Base-by-base conservation (phyloP, 371 early-diverging fungal species). In the Apophysomyces sp. region DNA sequence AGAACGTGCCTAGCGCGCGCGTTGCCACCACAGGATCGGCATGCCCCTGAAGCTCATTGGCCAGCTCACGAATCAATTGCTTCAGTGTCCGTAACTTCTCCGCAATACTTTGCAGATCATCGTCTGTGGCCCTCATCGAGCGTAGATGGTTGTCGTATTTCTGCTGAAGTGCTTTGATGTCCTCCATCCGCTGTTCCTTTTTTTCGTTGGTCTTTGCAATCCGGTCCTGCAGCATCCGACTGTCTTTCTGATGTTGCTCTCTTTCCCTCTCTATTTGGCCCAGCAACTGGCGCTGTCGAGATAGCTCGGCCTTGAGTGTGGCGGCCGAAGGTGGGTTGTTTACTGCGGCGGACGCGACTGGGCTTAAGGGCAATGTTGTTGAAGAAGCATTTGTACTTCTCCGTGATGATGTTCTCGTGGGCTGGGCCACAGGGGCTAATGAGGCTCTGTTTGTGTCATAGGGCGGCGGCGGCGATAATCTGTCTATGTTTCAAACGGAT, bases 91-190 rank as follows among this genome's bases (percentile, higher is more conserved):
- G 24, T 11, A 80, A 49, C 28, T 68, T 68, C 16, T 29, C 26
- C 5, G 52, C 54, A 13, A 80, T 70, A n/a, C 65, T 65, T 9
- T 63, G 41, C 1, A 69, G 57, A 31, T 68, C 71, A 41, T 80
- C 81, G 12, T 63, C 67, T n/a, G 76, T 73, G 12, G 73, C 76
- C 13, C 81, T 73, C 13, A 77, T 41, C 1, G 74, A 69, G 0
- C 29, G 58, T 8, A 80, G n/a, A 59, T 80, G 73, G 0, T 44
- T 18, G 7, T 73, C 60, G 26, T 74, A 80, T 24, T 75, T 75
- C 18, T 49, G 60, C 31, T 72, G 54, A 16, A 77, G 39, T 0
- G 63, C 24, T 7, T 65, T 52, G 55, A 70, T 59, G 16, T 70
- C 72, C 24, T 56, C 24, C 1, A 44, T 40, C 0, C 71, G 68